Evolutionary conservation across 176 grass and related monocot species (phyloP).

Genomic region (Rhynchospora tenuis): DNA sequence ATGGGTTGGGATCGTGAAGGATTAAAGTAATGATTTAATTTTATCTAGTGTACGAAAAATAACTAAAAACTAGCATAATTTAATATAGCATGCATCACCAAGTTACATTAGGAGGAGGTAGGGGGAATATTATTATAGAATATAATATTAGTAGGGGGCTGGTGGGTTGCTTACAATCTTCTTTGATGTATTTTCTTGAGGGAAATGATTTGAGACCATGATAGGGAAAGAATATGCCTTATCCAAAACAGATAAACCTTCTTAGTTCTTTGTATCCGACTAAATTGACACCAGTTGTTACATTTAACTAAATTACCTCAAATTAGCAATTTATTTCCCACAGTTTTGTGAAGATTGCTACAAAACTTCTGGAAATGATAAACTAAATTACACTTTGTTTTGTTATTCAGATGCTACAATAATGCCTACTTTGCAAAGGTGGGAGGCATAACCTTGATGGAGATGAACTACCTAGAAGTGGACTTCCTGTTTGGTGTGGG

Average conservation of each 20-base stretch:
- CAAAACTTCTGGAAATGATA: neutral
- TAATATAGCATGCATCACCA: neutral
- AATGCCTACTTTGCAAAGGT: constrained; percentile 99
- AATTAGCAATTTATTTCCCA: neutral
- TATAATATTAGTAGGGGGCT: neutral
- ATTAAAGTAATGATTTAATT: neutral
- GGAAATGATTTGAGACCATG: neutral
- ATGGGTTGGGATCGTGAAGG: too few relatives aligned
- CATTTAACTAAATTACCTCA: neutral
- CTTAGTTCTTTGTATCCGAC: constrained; percentile 2
- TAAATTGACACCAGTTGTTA: neutral
- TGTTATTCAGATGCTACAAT: constrained; percentile 70
- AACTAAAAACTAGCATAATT: neutral
- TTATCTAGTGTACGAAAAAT: neutral
- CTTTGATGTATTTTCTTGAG: neutral
- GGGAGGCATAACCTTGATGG: constrained; percentile 80
- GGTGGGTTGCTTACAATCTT: neutral
- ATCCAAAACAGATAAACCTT: constrained; percentile 29
- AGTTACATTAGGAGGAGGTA: neutral
- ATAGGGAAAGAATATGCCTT: constrained; percentile 40
- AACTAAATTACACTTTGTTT: neutral
- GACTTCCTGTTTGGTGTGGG: constrained; percentile 91
- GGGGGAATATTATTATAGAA: neutral
- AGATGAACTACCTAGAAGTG: constrained; percentile 98
- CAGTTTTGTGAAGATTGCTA: neutral